Base-by-base conservation (phyloP, 768 basidiomycete genomes). In the Lactarius deliciosus region DNA sequence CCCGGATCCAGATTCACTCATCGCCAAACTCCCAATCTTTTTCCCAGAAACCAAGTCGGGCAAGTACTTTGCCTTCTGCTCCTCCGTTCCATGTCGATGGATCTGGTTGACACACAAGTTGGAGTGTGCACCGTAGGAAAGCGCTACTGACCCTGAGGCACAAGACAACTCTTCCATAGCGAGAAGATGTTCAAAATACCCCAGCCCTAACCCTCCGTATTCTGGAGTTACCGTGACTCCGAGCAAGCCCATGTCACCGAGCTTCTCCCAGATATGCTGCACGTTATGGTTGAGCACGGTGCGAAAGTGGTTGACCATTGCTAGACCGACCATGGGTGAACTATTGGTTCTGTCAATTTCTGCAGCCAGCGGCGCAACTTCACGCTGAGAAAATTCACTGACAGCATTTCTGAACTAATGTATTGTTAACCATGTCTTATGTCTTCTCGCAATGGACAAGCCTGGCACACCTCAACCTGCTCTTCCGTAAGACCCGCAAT, bases 101-200 rank as follows among this genome's bases (percentile, higher is more conserved):
- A 95, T 92, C 77, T 82, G 82, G 63, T 80, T 80, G 30, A 83
- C 82, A 71, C 94, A 96, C 38, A 96, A 83, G 73, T 96, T 96
- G 16, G 92, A 94, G 72, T 96, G 94, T 38, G 94, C 92, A 62
- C 92, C 94, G 66, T 96, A 96, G 2, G 93, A 94, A 7, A 98
- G 84, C 2, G 90, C 96, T 32, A 98, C 90, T 5, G 93, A 94
- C 40, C 93, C 96, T 7, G 95, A 96, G 20, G 92, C 91, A 30
- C 86, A 81, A 41, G 95, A 96, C 63, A 98, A 79, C 68, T 92
- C 92, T 79, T 98, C 96, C 95, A 97, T 97, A 8, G 92, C 95
- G 57, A 98, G 82, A 5, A 89, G 91, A 76, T 95, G 94, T 60
- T 93, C 83, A 59, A 95, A 81, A 76, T 95, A 96, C 2, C 94